Percentiles rank a stretch among this genome's conserved stretches.
These are phyloP conservation scores for Colletotrichum sp. DNA, from an alignment of 2,329 filamentous ascomycete genomes.

Conservation along the genomic window DNA sequence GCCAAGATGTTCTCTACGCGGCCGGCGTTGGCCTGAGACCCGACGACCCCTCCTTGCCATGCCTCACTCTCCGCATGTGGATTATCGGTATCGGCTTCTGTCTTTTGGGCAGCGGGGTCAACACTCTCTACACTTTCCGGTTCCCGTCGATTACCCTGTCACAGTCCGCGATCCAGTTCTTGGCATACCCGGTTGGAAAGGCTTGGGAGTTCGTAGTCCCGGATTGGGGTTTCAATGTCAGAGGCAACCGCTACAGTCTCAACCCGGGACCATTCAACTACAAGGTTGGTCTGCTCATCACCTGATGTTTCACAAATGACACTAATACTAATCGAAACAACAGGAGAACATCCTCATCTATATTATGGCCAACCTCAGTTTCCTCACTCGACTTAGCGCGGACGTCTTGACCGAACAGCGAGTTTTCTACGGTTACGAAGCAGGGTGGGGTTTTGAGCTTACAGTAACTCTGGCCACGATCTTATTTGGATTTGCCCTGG, in stretches of 20 bases:
- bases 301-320: rapidly evolving
- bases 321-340: rapidly evolving
- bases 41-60: slow-evolving; percentile 32
- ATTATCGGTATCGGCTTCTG: slow-evolving; percentile 41
- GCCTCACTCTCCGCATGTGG: slow-evolving; percentile 44
- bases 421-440: slow-evolving; percentile 47
- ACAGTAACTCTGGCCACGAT: slow-evolving; percentile 46
- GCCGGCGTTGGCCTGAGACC: slow-evolving; percentile 32
- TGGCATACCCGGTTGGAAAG: slow-evolving; percentile 48
- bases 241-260: slow-evolving; percentile 31
- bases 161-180: slow-evolving; percentile 42
- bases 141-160: slow-evolving; percentile 36
- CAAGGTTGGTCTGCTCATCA: slow-evolving; percentile 26
- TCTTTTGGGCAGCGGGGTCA: slow-evolving; percentile 39
- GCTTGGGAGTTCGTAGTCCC: slow-evolving; percentile 36
- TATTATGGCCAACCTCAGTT: slow-evolving; percentile 49
- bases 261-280: slow-evolving; percentile 46
- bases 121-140: slow-evolving; percentile 45
- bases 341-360: slow-evolving; percentile 45
- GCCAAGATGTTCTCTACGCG: slow-evolving; percentile 29
- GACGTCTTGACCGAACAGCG: slow-evolving; percentile 38
- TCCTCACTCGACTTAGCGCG: slow-evolving; percentile 40
- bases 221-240: slow-evolving; percentile 31
- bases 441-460: slow-evolving; percentile 49
- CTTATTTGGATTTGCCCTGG: slow-evolving; percentile 52